Conservation (phyloP, 768 basidiomycete genomes). For the Naganishia randhawae region DNA sequence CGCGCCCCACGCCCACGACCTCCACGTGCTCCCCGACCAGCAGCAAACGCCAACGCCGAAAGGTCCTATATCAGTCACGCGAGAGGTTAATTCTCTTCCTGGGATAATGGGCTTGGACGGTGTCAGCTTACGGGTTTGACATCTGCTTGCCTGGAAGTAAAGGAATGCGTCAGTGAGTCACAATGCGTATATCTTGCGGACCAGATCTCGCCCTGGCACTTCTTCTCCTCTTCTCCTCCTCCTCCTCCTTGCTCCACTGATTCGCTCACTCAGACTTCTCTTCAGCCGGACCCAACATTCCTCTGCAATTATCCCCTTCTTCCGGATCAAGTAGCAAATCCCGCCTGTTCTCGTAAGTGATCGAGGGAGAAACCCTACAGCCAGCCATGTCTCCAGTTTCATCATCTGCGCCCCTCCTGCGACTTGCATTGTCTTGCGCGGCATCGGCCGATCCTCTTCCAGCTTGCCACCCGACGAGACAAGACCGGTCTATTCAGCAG, state of each 20-base stretch:
- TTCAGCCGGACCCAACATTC: too few relatives aligned
- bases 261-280: too few relatives aligned
- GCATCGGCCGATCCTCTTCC: background rate
- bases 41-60: background rate
- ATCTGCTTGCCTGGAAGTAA: constrained; percentile 12
- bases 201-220: background rate
- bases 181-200: background rate
- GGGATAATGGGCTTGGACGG: background rate
- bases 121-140: constrained; percentile 17
- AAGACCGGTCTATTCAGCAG: too few relatives aligned
- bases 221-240: background rate
- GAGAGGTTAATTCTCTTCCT: background rate
- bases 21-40: constrained; percentile 28
- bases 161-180: background rate
- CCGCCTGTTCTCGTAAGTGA: too few relatives aligned
- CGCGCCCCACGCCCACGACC: constrained; percentile 27
- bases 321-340: too few relatives aligned
- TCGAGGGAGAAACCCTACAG: too few relatives aligned
- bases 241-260: too few relatives aligned
- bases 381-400: too few relatives aligned
- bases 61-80: background rate
- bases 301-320: too few relatives aligned
- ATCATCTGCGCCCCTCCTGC: too few relatives aligned
- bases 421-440: too few relatives aligned
- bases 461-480: background rate